Evolutionary conservation across 1,139 yeast species (phyloP).

Genomic region (Candida sanyaensis): DNA sequence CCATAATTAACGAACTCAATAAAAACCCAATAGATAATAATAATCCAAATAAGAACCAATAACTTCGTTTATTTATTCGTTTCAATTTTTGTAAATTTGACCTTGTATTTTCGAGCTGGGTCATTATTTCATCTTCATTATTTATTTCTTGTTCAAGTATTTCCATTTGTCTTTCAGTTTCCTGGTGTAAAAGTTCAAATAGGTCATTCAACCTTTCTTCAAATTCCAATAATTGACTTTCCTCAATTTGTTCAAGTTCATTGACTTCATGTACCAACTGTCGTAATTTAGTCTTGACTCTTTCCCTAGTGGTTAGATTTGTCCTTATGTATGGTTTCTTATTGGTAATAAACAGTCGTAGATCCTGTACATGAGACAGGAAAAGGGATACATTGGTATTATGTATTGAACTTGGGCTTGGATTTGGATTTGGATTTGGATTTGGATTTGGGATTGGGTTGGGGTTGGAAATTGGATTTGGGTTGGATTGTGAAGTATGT

Average conservation of each 20-base stretch:
- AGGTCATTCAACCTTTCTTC: conserved; percentile 5
- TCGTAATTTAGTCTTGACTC: conserved; percentile 9
- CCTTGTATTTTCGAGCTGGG: conserved; percentile 7
- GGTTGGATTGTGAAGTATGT: conserved; percentile 1
- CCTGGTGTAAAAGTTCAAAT: neutral
- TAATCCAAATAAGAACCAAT: conserved; percentile 3
- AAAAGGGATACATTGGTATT: conserved; percentile 5
- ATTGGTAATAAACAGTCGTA: neutral
- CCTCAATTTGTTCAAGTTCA: conserved; percentile 7
- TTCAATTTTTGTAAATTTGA: conserved; percentile 11
- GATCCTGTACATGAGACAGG: neutral
- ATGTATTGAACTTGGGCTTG: conserved; percentile 1
- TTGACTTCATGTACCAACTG: conserved; percentile 7
- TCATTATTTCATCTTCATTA: neutral
- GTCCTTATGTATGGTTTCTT: neutral
- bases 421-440: neutral
- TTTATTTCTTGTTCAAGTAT: conserved; percentile 10
- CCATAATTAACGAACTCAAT: conserved; percentile 23
- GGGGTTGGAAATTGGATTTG: conserved; percentile 7
- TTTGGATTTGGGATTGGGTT: no score
- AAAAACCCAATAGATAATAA: conserved; percentile 12
- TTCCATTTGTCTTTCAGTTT: neutral
- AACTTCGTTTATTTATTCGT: conserved; percentile 2
- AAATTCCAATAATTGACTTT: conserved; percentile 4
- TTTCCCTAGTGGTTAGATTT: conserved; percentile 3